Base-by-base conservation (phyloP, 148 eudicot genomes). In the Diospyros lotus region DNA sequence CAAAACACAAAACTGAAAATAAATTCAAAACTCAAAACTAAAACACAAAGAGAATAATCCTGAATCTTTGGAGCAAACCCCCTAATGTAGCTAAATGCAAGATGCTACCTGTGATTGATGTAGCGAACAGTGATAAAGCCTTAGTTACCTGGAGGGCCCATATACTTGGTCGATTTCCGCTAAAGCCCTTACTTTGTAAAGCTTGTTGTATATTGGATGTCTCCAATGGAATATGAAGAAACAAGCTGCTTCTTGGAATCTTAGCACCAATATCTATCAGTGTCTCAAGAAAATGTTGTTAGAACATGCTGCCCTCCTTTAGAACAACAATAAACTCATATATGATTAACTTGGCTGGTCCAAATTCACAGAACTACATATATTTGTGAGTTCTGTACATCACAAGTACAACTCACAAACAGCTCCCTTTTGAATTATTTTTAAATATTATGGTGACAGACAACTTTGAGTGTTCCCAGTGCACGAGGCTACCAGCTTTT, bases 111-210 rank as follows among this genome's bases (percentile, higher is more conserved):
- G 58, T 40, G 39, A 66, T 68, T 41, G 12, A 8, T 13, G 45
- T 3, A 4, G 63, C 15, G 40, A 40, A 55, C 44, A 64, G 5
- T 14, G 39, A 9, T 1, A 66, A 59, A 58, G 41, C 41, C 68
- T 52, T 65, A 43, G 44, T 79, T 67, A 92, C 98, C 98, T 94
- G 97, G 61, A 89, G 78, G 62, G 72, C 80, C 97, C 97, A 94
- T n/a, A 89, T 45, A 86, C 98, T 89, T 54, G 88, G 90, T 72
- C 89, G 92, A 77, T 77, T 82, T 64, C 96, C 98, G 50, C 80
- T 87, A 73, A 84, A 94, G 66, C 96, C 97, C 82, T 83, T 89
- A 51, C 71, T 82, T 52, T 80, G 81, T 76, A 92, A 64, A 70
- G 55, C 79, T 82, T 86, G 85, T 73, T 85, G 83, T 53, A 94